Base-by-base conservation (phyloP, 805 yeast species). In the Priceomyces medius region DNA sequence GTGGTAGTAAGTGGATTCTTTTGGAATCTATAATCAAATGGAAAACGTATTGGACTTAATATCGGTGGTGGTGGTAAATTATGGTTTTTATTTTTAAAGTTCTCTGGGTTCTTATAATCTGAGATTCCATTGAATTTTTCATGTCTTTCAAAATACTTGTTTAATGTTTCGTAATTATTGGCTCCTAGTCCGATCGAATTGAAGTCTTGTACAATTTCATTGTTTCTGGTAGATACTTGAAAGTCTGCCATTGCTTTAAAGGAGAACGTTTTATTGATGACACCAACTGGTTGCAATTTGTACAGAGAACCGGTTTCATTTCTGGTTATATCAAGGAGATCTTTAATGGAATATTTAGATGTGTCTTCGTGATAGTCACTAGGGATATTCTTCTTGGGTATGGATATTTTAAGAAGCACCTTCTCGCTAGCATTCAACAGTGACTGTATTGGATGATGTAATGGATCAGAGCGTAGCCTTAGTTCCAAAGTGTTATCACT, bases 191-290 rank as follows among this genome's bases (percentile, higher is more conserved):
- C 51, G 4, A 53, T 43, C 4, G 46, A 38, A 34, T 59, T 58
- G 49, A 62, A 64, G 10, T 57, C 61, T 44, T 66, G 45, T 41
- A 50, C 59, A 19, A 55, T 43, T 2, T 48, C 58, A 10, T 84
- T 82, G 50, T 77, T 74, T 37, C 74, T 75, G 9, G 88, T 77
- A 23, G 77, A 67, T 48, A 78, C 76, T 59, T 93, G 98, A 59
- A 88, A 91, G 62, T 90, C 98, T 0, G 91, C 82, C 74, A 89
- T 78, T 48, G 86, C 88, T 50, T 96, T 76, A 59, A 91, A 91
- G 47, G 85, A 76, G 54, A 81, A 83, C 13, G 83, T 83, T 43
- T 79, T 75, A 51, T 80, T 79, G 14, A 88, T 70, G 14, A 88
- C 74, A 0, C 83, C 89, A 3, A 77, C 73, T 0, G 96, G 91